Conservation (phyloP, 768 basidiomycete genomes). For the Trametes elegans region DNA sequence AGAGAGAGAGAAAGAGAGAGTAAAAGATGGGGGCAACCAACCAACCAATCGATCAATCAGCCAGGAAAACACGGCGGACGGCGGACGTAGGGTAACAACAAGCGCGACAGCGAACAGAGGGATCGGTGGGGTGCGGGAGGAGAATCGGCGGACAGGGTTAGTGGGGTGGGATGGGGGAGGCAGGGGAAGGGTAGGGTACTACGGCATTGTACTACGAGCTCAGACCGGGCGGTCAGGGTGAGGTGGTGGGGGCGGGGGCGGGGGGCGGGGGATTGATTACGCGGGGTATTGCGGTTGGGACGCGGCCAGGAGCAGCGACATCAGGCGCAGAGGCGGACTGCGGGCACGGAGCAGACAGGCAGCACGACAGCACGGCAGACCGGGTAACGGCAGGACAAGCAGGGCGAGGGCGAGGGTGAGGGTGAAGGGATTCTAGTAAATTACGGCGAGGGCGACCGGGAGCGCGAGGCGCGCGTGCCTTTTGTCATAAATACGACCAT, state of each 20-base stretch:
- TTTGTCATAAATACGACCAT: slow-evolving; percentile 20
- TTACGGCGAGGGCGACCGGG: not conserved
- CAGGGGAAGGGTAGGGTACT: not conserved
- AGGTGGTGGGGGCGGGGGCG: not conserved
- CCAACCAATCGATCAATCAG: slow-evolving; percentile 12
- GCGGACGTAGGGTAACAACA: slow-evolving; percentile 15
- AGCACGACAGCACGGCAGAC: too few relatives aligned
- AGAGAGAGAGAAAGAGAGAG: not conserved
- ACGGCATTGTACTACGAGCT: not conserved
- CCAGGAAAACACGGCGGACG: slow-evolving; percentile 16
- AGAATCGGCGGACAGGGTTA: not conserved
- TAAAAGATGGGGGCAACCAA: too few relatives aligned
- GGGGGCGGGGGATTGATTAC: too few relatives aligned
- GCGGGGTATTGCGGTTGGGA: not conserved
- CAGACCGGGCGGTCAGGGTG: not conserved
- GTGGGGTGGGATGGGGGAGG: not conserved
- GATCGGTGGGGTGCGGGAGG: not conserved
- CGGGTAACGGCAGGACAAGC: not conserved
- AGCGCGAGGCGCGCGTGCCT: slow-evolving; percentile 1
- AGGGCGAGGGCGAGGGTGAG: not conserved
- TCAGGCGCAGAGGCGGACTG: not conserved
- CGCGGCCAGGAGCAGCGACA: not conserved
- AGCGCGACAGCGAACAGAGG: slow-evolving; percentile 4
- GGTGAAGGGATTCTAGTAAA: not conserved
- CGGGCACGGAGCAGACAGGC: not conserved